Base-by-base conservation (phyloP, 805 yeast species). In the Lipomyces yamadae region DNA sequence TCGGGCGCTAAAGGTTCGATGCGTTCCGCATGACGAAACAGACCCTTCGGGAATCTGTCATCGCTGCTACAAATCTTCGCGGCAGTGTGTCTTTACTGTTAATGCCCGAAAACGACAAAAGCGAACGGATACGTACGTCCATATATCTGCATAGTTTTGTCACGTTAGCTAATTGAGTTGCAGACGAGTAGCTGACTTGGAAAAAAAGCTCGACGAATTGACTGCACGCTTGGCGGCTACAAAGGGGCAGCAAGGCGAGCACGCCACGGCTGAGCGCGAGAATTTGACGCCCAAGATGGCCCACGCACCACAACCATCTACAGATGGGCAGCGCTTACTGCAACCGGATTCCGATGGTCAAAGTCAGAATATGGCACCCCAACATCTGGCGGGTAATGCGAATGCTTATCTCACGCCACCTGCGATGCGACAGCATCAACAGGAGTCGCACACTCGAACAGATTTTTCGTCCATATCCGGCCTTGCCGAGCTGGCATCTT, bases 1-100 rank as follows among this genome's bases (percentile, higher is more conserved):
- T 75, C 96, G 94, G 73, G 76, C 90, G 0, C 81, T 91, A 60
- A 92, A 92, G 74, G 97, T 92, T 42, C 86, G 89, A 72, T 92
- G 98, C 77, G 86, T 89, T 6, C 95, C 97, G 0, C 81, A 88
- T 0, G 88, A 88, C 74, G 78, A 80, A 0, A 73, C 80, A 37
- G 84, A 88, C 65, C 87, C 87, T 8, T 76, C 81, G 1, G 87
- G 89, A 2, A 86, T 93, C 0, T 92, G 98, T 77, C 78, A 84
- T 11, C 81, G 97, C 54, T 92, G 98, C 74, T 69, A 84, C 32
- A 89, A 86, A 75, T 81, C 88, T 35, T 82, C 84, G 53, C 81
- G 86, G 69, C 77, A 76, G 42, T 92, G 98, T 78, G 87, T 86
- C 67, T 86, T 89, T 62, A 92, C 90, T 71, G 74, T 85, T 15